Evolutionary conservation across 139 green algal species (phyloP).

Genomic region (Astrephomene gubernaculifera): DNA sequence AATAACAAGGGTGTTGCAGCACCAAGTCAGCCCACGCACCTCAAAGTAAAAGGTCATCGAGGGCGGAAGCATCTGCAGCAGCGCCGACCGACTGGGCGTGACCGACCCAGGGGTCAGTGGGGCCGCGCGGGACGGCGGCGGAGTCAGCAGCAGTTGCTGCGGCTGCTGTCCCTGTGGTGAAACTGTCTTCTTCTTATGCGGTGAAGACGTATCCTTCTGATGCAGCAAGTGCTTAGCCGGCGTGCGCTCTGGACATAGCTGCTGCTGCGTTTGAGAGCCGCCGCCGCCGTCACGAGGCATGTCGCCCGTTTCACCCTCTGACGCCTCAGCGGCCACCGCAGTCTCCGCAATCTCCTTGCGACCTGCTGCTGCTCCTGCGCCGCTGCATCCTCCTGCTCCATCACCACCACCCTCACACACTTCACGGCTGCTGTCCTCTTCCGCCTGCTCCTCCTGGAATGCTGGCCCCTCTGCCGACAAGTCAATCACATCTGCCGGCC

Average conservation of each 20-base stretch:
- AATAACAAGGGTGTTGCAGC: too few relatives aligned
- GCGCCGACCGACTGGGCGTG: slow-evolving; percentile 13
- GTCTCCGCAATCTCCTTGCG: too few relatives aligned
- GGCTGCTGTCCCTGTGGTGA: too few relatives aligned
- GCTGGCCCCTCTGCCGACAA: not conserved
- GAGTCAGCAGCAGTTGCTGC: not conserved
- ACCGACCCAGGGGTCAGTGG: slow-evolving; percentile 10
- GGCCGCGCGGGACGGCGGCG: not conserved
- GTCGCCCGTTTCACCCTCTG: not conserved
- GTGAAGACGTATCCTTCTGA: not conserved
- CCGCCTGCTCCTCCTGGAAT: not conserved
- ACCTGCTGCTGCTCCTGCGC: not conserved
- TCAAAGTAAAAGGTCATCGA: slow-evolving; percentile 38
- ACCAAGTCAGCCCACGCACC: too few relatives aligned
- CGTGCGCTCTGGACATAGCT: too few relatives aligned
- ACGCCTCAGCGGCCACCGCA: not conserved
- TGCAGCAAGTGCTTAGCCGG: too few relatives aligned
- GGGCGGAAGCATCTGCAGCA: slow-evolving; percentile 35
- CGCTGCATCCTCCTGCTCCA: not conserved
- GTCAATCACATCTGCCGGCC: not conserved
- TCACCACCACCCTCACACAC: not conserved
- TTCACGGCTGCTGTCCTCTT: not conserved
- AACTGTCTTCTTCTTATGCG: not conserved
- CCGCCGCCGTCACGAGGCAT: not conserved
- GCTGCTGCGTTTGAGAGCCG: not conserved